Evolutionary conservation across 2,329 filamentous ascomycete species (phyloP).

Genomic region (Aspergillus calidoustus): DNA sequence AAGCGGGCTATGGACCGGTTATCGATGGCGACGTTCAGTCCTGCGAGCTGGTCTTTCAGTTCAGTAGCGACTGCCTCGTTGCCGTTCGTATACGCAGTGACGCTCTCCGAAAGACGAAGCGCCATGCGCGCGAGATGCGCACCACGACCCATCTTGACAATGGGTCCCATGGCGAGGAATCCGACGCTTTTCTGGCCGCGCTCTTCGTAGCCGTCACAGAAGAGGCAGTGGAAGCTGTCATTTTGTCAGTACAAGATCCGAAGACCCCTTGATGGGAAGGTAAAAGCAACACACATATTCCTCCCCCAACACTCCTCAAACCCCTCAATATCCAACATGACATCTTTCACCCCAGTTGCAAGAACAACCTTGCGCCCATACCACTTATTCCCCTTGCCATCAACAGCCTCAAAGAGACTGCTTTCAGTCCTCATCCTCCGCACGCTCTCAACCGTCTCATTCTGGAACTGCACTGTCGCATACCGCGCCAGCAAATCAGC

Average conservation of each 20-base stretch:
- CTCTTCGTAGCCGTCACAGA: constrained; percentile 22
- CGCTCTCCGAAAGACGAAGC: constrained; percentile 46
- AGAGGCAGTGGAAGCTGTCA: constrained; percentile 19
- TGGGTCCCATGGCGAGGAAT: constrained; percentile 35
- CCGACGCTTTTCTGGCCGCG: constrained; percentile 13
- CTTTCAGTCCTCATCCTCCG: constrained; percentile 26
- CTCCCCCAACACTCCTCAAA: constrained; percentile 61
- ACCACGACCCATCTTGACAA: constrained; percentile 42
- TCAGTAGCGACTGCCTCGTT: constrained; percentile 35
- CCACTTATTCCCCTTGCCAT: constrained; percentile 50
- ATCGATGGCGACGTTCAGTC: neutral
- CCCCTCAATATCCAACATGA: constrained; percentile 57
- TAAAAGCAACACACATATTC: constrained; percentile 46
- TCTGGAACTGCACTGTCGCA: constrained; percentile 3
- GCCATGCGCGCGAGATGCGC: constrained; percentile 52
- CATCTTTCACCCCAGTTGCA: constrained; percentile 59
- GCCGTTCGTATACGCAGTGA: constrained; percentile 60
- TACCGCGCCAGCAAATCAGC: constrained; percentile 9
- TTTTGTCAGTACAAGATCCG: neutral
- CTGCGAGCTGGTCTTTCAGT: neutral
- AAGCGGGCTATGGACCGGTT: constrained; percentile 1
- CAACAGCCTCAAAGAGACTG: constrained; percentile 43
- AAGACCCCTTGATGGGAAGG: neutral
- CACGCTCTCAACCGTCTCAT: neutral
- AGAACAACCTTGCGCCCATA: constrained; percentile 59